Evolutionary conservation across 1,284 basidiomycete genomes (phyloP), one percentile per base, ranked within the genome.

Genomic region (Hypsizygus ulmarius): DNA sequence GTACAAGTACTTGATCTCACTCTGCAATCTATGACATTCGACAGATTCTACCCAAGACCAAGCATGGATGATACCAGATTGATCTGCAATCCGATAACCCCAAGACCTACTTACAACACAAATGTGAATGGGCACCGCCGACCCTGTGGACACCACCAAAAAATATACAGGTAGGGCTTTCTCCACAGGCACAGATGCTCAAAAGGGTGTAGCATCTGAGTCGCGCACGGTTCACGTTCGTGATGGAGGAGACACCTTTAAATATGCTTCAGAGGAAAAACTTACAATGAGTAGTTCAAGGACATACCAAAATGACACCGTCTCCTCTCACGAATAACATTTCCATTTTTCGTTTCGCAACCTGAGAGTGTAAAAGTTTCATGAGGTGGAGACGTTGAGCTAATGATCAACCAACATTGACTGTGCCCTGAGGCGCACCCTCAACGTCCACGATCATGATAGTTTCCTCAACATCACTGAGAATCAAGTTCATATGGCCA

Each of bases 301-400:
- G 30, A 74, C 87, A 53, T 55, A 93, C 92, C 65, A 96, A 71
- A 56, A 96, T 95, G 11, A 96, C 93, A 51, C 93, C 91, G 65
- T 97, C 94, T 46, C 96, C 96, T 65, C 96, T 78, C 1, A 99
- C 95, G 62, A 98, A 99, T 43, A 99, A 76, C 96, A 99, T 99
- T 51, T 96, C 93, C 77, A 95, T 86, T 68, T 91, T 95, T 59
- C 95, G 78, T 71, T 94, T 95, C 51, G 93, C 93, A 33, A 92
- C 81, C 95, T 97, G 29, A 30, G 51, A 14, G 38, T 12, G 32
- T 1, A 28, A 14, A 36, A 25, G 16, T 41, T 7, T 18, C 42
- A 37, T 37, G 9, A 48, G 29, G 34, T 48, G 15, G 30, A 27
- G 18, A 45, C 2, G 10, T 32, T 29, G 30, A 14, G 51, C n/a